Evolutionary conservation across 805 yeast genomes (phyloP).

Genomic region (Wickerhamiella shivajii): DNA sequence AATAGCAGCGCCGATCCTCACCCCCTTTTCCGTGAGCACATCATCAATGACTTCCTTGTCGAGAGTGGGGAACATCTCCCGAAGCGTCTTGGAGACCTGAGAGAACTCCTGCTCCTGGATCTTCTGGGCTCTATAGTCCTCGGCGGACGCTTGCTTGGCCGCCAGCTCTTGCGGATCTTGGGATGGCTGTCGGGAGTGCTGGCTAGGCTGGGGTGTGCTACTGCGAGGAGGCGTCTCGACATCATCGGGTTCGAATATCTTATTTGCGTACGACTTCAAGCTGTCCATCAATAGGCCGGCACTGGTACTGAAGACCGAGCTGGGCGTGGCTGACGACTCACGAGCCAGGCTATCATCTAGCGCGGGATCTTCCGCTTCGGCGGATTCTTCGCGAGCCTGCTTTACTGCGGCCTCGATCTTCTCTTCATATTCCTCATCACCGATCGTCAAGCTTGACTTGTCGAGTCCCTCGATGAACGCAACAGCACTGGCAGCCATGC

Average conservation of each 20-base stretch:
- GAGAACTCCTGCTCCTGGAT: slow-evolving; percentile 31
- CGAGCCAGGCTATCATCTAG: neutral
- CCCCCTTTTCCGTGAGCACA: slow-evolving; percentile 49
- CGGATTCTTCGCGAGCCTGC: slow-evolving; percentile 27
- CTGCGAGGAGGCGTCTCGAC: slow-evolving; percentile 11
- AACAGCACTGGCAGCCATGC: slow-evolving; percentile 82
- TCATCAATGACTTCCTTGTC: slow-evolving; percentile 58
- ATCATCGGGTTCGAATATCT: slow-evolving; percentile 24
- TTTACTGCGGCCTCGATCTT: slow-evolving; percentile 27
- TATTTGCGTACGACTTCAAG: slow-evolving; percentile 26
- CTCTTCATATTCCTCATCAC: slow-evolving; percentile 42
- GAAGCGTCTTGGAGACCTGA: slow-evolving; percentile 35
- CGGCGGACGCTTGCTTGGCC: slow-evolving; percentile 26
- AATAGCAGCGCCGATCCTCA: slow-evolving; percentile 56
- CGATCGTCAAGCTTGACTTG: slow-evolving; percentile 42
- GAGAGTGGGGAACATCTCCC: slow-evolving; percentile 61
- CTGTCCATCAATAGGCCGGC: slow-evolving; percentile 41
- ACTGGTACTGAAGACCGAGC: slow-evolving; percentile 25
- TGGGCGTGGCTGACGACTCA: slow-evolving; percentile 16
- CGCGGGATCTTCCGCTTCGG: slow-evolving; percentile 15
- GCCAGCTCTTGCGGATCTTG: slow-evolving; percentile 22
- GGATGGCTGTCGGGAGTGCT: slow-evolving; percentile 7
- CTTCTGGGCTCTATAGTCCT: slow-evolving; percentile 27
- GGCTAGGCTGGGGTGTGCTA: slow-evolving; percentile 3
- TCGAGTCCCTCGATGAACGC: slow-evolving; percentile 56